Conservation (phyloP, 371 early-diverging fungal species). For the Gilbertella persicaria region DNA sequence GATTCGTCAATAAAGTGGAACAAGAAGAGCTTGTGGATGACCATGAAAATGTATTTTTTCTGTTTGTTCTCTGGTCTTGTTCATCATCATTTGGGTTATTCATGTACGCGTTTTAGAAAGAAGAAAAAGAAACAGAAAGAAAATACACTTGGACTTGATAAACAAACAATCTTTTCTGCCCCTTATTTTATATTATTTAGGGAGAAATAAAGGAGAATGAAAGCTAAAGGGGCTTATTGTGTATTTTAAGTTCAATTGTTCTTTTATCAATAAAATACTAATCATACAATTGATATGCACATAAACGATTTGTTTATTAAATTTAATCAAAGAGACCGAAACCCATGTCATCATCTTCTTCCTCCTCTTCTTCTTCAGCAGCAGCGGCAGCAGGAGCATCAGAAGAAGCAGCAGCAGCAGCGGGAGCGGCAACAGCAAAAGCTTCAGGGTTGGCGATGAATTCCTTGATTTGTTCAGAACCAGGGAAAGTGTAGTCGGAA, state of each 20-base stretch:
- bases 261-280: too few relatives aligned
- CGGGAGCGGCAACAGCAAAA: constrained; percentile 70
- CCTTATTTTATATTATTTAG: background rate
- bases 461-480: constrained; percentile 89
- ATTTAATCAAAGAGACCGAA: constrained; percentile 33
- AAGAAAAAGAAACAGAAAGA: background rate
- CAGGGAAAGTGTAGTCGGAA: constrained; percentile 92
- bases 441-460: constrained; percentile 85
- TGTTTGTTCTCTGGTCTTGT: background rate
- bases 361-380: constrained; percentile 39
- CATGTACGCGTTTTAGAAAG: background rate
- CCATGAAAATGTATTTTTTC: constrained; percentile 11
- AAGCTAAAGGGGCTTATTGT: too few relatives aligned
- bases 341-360: constrained; percentile 60
- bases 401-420: constrained; percentile 55
- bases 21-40: constrained; percentile 2
- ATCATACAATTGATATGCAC: too few relatives aligned
- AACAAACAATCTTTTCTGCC: background rate
- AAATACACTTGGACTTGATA: background rate
- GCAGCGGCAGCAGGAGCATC: constrained; percentile 49
- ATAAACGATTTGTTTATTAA: too few relatives aligned
- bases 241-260: too few relatives aligned
- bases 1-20: background rate
- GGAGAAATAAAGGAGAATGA: too few relatives aligned
- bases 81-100: background rate